Evolutionary conservation across 1,284 basidiomycete genomes (phyloP), one percentile per base, ranked within the genome.

Genomic region (Thecaphora thlaspeos): DNA sequence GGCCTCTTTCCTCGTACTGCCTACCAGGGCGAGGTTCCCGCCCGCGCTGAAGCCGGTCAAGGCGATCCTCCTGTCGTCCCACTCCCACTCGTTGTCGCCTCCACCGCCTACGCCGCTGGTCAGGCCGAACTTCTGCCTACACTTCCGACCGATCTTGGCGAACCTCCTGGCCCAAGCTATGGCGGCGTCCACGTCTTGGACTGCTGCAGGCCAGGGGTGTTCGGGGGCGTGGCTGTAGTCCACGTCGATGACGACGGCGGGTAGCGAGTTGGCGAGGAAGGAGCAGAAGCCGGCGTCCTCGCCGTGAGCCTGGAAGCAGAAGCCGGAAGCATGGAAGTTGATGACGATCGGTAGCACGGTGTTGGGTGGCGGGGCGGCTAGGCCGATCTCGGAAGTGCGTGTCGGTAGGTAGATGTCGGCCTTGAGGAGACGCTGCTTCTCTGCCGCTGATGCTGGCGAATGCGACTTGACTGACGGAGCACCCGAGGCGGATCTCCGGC

Each of bases 211-310:
- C 67, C 87, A 89, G 4, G 83, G 83, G 47, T 86, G 61, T 68
- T 90, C 88, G 0, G 88, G 88, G 0, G 85, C 87, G 9, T 89
- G 82, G 4, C 87, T 84, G 72, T 89, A 89, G 63, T 86, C 85
- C 19, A 89, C 85, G 4, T 85, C 84, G 9, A 87, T 79, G 2
- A 86, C 84, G 0, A 84, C 80, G 8, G 55, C 52, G 0, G 53
- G 48, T 1, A 70, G 28, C 3, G 50, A 22, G n/a, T 41, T 46
- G 10, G 68, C 61, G 36, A 56, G 43, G 18, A 57, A 48, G 9
- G 49, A 18, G 34, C 65, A 68, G 51, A 61, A 70, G 19, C 54
- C 39, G 1, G 61, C 28, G 46, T 70, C 68, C 9, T 55, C 49
- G 36, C 66, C 58, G 43, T 59, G 59, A 0, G 46, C 58, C 40